Conservation (phyloP, 2,329 filamentous ascomycete species). For the Cladosporium austrohemisphaericum region DNA sequence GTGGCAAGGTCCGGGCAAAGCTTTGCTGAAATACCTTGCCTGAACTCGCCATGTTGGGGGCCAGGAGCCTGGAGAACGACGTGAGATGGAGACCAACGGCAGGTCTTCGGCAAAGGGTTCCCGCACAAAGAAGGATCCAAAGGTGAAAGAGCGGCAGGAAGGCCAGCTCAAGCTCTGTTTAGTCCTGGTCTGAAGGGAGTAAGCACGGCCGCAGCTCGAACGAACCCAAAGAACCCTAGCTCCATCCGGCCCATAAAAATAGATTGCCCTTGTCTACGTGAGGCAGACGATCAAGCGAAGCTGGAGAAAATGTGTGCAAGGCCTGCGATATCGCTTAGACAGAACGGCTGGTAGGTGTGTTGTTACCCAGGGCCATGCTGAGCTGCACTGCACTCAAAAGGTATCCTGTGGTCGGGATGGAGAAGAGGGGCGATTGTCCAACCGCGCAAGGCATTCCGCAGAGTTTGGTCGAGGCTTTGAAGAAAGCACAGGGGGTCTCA, state of each 20-base stretch:
- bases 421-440: background rate
- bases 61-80: too few species aligned
- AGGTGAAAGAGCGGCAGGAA: background rate
- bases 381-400: too few species aligned
- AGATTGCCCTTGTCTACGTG: conserved; percentile 2
- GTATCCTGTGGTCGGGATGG: background rate
- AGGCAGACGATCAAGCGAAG: conserved; percentile 3
- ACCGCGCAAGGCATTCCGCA: background rate
- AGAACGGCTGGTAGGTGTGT: too few species aligned
- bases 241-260: conserved; percentile 1
- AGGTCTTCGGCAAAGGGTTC: too few species aligned
- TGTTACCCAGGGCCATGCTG: too few species aligned
- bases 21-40: too few species aligned
- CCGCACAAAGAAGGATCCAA: conserved; percentile 6
- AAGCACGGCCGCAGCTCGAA: conserved; percentile 8
- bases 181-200: background rate
- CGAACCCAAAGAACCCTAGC: conserved; percentile 5
- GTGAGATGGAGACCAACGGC: too few species aligned
- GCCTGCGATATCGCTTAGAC: background rate
- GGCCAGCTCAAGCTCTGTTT: background rate
- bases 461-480: conserved; percentile 42
- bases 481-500: conserved; percentile 26
- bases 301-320: background rate
- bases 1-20: too few species aligned
- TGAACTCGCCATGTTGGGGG: too few species aligned